Percentiles rank a stretch among this genome's conserved stretches.
phyloP scores from a whole-genome alignment of 75 land plant species.

The Isoetes taiwanensis region DNA sequence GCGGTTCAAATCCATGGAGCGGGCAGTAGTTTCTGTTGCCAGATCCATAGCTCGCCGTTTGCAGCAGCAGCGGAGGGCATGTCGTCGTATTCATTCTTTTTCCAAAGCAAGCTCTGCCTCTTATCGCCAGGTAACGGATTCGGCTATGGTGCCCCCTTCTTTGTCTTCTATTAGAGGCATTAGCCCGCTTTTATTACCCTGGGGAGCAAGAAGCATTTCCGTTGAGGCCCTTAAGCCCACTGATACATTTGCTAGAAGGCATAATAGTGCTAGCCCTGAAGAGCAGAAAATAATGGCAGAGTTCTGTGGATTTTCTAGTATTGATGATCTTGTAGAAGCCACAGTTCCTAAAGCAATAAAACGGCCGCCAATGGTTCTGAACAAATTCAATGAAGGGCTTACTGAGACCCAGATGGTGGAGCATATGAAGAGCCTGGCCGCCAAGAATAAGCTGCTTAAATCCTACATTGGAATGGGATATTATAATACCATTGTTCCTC shows the following conservation, averaged over 20 bases:
- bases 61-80: too few species aligned
- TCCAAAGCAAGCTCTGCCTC: too few species aligned
- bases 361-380: conserved; percentile 31
- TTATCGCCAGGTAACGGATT: too few species aligned
- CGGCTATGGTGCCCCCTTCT: too few species aligned
- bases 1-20: too few species aligned
- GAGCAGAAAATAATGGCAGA: conserved; percentile 77
- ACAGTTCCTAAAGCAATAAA: conserved; percentile 82
- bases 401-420: conserved; percentile 85
- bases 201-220: conserved; percentile 42
- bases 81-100: too few species aligned
- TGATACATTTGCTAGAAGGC: conserved; percentile 87
- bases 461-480: conserved; percentile 99
- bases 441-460: conserved; percentile 75
- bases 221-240: conserved; percentile 58
- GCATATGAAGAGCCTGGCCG: conserved; percentile 70
- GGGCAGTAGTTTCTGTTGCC: too few species aligned
- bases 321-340: conserved; percentile 77
- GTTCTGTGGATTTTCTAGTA: conserved; percentile 39
- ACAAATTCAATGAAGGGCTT: conserved; percentile 59
- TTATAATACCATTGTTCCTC: conserved; percentile 76
- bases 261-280: conserved; percentile 64
- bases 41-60: too few species aligned
- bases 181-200: too few species aligned
- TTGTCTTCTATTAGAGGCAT: too few species aligned